These are phyloP conservation scores for Phytophthora fragariaefolia DNA, from an alignment of 352 stramenopile genomes.

Conservation along the genomic window DNA sequence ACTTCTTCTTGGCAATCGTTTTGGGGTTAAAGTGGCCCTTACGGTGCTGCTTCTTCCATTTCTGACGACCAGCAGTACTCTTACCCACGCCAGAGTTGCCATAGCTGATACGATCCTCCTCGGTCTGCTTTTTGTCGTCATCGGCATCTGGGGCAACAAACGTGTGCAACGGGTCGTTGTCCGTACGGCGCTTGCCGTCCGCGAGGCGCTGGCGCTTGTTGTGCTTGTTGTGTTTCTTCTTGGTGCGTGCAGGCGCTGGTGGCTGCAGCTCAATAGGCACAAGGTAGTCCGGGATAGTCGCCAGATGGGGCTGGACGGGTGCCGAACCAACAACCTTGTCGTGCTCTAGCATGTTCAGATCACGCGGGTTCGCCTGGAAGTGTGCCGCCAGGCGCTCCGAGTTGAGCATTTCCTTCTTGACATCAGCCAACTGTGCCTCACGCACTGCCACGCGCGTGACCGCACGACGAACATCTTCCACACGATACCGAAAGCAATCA, in stretches of 20 bases:
- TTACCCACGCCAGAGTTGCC: constrained; percentile 91
- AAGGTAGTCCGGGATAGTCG: constrained; percentile 97
- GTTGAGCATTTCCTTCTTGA: constrained; percentile 99
- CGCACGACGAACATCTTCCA: constrained; percentile 95
- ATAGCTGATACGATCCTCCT: constrained; percentile 90
- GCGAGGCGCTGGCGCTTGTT: constrained; percentile 66
- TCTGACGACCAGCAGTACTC: constrained; percentile 93
- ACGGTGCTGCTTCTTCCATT: constrained; percentile 92
- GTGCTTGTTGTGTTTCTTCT: constrained; percentile 78
- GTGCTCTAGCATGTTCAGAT: constrained; percentile 96
- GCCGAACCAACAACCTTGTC: constrained; percentile 95
- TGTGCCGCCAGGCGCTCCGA: constrained; percentile 96
- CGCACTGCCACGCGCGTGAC: constrained; percentile 95
- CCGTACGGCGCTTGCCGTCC: constrained; percentile 84
- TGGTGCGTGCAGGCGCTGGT: constrained; percentile 67
- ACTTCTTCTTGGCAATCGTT: constrained; percentile 89
- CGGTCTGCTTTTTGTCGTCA: constrained; percentile 62
- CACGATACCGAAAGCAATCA: constrained; percentile 97
- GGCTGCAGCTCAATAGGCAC: constrained; percentile 95
- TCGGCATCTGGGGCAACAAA: constrained; percentile 77
- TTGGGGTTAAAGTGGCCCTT: constrained; percentile 94
- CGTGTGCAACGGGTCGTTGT: constrained; percentile 98
- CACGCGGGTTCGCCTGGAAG: constrained; percentile 97
- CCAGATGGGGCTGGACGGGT: constrained; percentile 95
- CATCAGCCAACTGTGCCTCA: constrained; percentile 95